Conservation (phyloP, 2,329 filamentous ascomycete species). For the Exophiala aquamarina region DNA sequence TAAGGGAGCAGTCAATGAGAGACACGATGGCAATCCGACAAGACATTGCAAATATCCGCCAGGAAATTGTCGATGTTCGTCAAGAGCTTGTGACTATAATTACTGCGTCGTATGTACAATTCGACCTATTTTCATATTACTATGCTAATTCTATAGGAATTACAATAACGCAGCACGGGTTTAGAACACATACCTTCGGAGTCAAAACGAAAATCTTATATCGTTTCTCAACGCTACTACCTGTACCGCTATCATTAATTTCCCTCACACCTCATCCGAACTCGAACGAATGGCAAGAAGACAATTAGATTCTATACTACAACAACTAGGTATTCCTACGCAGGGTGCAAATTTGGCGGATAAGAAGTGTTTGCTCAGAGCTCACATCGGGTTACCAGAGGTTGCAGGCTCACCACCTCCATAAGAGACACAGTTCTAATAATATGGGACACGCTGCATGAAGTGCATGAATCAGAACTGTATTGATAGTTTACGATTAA, state of each 20-base stretch:
- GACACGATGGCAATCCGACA: conserved; percentile 14
- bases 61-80: neutral
- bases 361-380: conserved; percentile 15
- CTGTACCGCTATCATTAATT: conserved; percentile 12
- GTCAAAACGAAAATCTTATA: conserved; percentile 15
- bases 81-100: no score
- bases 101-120: conserved; percentile 17
- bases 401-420: conserved; percentile 12
- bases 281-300: conserved; percentile 9
- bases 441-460: conserved; percentile 7
- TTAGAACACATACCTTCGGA: conserved; percentile 17
- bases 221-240: conserved; percentile 8
- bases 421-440: conserved; percentile 3
- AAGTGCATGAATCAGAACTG: neutral
- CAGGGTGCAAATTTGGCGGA: conserved; percentile 14
- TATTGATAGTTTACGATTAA: conserved; percentile 13
- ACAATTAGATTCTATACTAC: conserved; percentile 12
- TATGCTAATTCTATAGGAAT: conserved; percentile 20
- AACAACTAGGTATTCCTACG: conserved; percentile 14
- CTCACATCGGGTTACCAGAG: conserved; percentile 16
- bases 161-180: conserved; percentile 17
- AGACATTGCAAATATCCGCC: conserved; percentile 12
- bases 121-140: conserved; percentile 15
- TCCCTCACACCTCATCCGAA: conserved; percentile 13
- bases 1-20: conserved; percentile 18